Conservation (phyloP, 768 basidiomycete genomes). For the Collybia nuda region DNA sequence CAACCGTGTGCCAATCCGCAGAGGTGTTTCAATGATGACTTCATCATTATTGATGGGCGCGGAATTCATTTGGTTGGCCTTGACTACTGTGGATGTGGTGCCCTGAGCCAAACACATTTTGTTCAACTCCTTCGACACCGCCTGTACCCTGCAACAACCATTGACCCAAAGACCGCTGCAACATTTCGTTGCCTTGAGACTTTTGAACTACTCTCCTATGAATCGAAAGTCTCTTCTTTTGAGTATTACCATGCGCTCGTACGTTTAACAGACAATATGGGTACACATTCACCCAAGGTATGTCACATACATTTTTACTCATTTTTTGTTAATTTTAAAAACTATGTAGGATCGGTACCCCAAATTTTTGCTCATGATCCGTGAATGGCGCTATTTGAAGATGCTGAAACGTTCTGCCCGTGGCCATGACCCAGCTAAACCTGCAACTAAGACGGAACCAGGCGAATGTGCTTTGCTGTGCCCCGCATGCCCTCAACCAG, state of each 20-base stretch:
- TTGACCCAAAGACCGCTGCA: conserved; percentile 14
- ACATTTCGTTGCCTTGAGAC: conserved; percentile 14
- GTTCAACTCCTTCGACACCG: conserved; percentile 17
- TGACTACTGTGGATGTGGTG: conserved; percentile 21
- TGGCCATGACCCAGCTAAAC: conserved; percentile 13
- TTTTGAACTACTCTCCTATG: conserved; percentile 19
- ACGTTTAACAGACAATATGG: conserved; percentile 12
- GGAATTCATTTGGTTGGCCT: conserved; percentile 19
- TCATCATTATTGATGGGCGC: conserved; percentile 19
- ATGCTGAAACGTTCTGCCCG: conserved; percentile 18
- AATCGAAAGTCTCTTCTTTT: conserved; percentile 17
- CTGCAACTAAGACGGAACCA: conserved; percentile 3
- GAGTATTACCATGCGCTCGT: conserved; percentile 16
- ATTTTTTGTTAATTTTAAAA: neutral
- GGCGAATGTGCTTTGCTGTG: conserved; percentile 23
- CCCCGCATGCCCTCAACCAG: conserved; percentile 25
- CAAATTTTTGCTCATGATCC: conserved; percentile 14
- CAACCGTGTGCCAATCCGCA: conserved; percentile 20
- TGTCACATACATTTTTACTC: neutral
- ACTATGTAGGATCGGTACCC: conserved; percentile 20
- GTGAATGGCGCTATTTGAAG: conserved; percentile 17
- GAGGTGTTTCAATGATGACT: conserved; percentile 4
- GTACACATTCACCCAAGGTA: neutral
- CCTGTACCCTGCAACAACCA: conserved; percentile 19
- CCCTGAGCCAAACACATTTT: conserved; percentile 3